Base-by-base conservation (phyloP, 2,329 filamentous ascomycete genomes). In the Fusarium compactum region DNA sequence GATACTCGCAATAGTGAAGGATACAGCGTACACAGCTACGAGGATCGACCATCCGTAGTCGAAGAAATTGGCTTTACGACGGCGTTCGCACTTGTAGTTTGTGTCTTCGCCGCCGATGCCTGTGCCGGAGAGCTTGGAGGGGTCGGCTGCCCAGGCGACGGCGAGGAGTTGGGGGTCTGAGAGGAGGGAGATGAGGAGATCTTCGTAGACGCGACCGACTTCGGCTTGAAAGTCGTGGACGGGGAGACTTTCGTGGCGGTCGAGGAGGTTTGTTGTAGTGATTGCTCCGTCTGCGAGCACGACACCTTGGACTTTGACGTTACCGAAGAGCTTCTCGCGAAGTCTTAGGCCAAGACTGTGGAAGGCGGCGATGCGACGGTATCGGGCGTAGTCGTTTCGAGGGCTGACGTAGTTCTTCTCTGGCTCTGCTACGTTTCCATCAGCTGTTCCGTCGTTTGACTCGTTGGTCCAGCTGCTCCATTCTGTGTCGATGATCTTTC, bases 401-500 rank as follows among this genome's bases (percentile, higher is more conserved):
- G 72, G 72, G n/a, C 51, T 58, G 4, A 74, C 32, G 2, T 70
- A 74, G 41, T 74, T 73, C 4, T n/a, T 25, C 2, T 68, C 46
- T 2, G 72, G 70, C 3, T 40, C 8, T 2, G 72, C 72, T 3
- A n/a, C 12, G 1, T 66, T 74, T 0, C 48, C 27, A 24, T 74
- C 70, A 0, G 54, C 22, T 5, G 66, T 71, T 8, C 70, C 70
- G 12, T 74, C 72, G 1, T 44, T 48, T 2, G 66, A 29, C 3
- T 64, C 27, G 0, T 45, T 45, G 4, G 53, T 45, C 54, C 41
- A 59, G 14, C 25, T 45, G 1, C 8, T 20, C 40, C 45, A 74
- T 0, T 59, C 66, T 0, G 72, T 74, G n/a, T 73, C 38, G 25
- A 74, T 65, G 3, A 74, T 64, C 57, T 71, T 74, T 18, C 47